Conservation (phyloP, 2,329 filamentous ascomycete species). For the Aspergillus tanneri region DNA sequence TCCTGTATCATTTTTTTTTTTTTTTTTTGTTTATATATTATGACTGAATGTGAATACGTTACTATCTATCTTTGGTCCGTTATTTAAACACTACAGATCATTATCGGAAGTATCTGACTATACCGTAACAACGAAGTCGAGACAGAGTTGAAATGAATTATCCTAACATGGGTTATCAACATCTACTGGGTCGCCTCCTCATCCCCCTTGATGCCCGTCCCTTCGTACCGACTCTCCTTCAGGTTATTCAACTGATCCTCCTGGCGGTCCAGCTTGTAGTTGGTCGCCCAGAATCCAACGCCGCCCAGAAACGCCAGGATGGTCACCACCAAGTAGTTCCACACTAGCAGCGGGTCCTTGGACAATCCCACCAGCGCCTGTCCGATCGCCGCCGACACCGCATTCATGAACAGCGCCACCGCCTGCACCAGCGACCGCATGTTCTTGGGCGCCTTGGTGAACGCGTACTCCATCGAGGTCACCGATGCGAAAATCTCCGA, state of each 20-base stretch:
- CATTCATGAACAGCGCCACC: constrained; percentile 69
- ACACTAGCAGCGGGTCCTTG: constrained; percentile 64
- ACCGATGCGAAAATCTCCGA: constrained; percentile 60
- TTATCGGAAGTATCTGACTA: too few species aligned
- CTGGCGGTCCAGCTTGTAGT: constrained; percentile 62
- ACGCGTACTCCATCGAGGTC: constrained; percentile 71
- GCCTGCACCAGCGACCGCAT: constrained; percentile 75
- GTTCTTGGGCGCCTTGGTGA: constrained; percentile 73
- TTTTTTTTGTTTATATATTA: too few species aligned
- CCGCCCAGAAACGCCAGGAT: constrained; percentile 63
- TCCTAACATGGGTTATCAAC: too few species aligned
- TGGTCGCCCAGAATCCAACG: constrained; percentile 66
- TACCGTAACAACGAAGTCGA: too few species aligned
- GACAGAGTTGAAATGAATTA: too few species aligned
- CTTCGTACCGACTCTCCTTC: constrained; percentile 23
- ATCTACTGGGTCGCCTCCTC: constrained; percentile 16
- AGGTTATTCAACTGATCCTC: constrained; percentile 66
- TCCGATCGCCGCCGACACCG: constrained; percentile 68
- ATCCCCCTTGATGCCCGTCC: constrained; percentile 8
- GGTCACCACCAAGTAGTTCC: constrained; percentile 68
- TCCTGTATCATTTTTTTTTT: too few species aligned
- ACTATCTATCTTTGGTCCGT: too few species aligned
- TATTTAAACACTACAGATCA: too few species aligned
- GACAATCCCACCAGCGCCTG: constrained; percentile 65
- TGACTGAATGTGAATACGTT: too few species aligned